A percentile compares a stretch with the other conserved stretches of the same genome.
Conservation (phyloP, 2,329 filamentous ascomycete genomes). For the Orbilia ellipsospora region DNA sequence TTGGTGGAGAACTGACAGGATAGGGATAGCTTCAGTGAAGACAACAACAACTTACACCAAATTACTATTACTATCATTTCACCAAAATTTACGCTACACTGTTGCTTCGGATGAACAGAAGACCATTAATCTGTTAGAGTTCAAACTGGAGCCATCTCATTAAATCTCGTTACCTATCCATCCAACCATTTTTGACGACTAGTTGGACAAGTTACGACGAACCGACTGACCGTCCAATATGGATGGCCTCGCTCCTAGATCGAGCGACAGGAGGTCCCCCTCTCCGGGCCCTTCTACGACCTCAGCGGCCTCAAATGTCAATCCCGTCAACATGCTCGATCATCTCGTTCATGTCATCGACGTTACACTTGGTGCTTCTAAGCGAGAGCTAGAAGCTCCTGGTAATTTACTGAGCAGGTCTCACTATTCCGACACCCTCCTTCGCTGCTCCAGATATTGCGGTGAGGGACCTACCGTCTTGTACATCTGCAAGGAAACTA, state of each 20-base stretch:
- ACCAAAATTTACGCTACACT: too few relatives aligned
- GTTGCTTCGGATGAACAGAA: too few relatives aligned
- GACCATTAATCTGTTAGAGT: too few relatives aligned
- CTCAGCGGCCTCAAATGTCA: constrained; percentile 63
- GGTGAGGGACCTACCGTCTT: constrained; percentile 86
- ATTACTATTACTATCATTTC: background rate
- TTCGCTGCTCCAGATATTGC: constrained; percentile 88
- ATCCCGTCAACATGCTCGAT: constrained; percentile 76
- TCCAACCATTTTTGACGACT: background rate
- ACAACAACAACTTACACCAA: constrained; percentile 12
- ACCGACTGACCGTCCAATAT: constrained; percentile 21
- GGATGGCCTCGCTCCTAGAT: constrained; percentile 49
- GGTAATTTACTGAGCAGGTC: constrained; percentile 84
- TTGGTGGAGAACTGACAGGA: background rate
- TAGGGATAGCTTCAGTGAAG: constrained; percentile 28
- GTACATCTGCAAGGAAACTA: constrained; percentile 87
- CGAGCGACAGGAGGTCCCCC: constrained; percentile 54
- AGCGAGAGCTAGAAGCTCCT: constrained; percentile 79
- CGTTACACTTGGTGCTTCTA: constrained; percentile 78
- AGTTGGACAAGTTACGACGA: too few relatives aligned
- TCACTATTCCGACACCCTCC: constrained; percentile 80
- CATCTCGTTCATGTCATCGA: constrained; percentile 77
- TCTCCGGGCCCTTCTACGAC: constrained; percentile 40
- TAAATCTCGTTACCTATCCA: background rate
- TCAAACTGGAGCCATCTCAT: too few relatives aligned